These are phyloP conservation scores for Mucor circinelloides DNA, from an alignment of 371 early-diverging fungal genomes.

Conservation along the genomic window DNA sequence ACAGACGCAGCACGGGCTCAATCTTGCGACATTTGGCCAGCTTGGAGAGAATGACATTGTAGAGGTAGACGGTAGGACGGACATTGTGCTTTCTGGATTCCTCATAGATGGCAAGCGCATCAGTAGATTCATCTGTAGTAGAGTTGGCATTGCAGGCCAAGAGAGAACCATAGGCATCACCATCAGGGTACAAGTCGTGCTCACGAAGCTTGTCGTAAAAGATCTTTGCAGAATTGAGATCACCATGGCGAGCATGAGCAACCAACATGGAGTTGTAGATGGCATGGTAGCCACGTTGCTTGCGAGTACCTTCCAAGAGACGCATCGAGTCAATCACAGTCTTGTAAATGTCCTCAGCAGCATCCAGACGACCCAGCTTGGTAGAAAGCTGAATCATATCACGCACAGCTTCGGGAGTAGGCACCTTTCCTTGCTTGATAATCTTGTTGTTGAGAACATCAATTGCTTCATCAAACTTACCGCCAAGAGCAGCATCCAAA, in stretches of 20 bases:
- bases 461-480: slow-evolving; percentile 31
- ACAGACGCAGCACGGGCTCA: slow-evolving; percentile 50
- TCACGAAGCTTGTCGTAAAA: slow-evolving; percentile 54
- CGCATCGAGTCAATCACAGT: slow-evolving; percentile 22
- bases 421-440: slow-evolving; percentile 30
- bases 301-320: slow-evolving; percentile 12
- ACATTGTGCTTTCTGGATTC: slow-evolving; percentile 58
- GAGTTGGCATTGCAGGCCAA: slow-evolving; percentile 48
- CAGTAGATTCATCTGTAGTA: slow-evolving; percentile 57
- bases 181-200: slow-evolving; percentile 35
- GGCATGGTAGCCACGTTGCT: slow-evolving; percentile 20
- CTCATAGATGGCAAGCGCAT: slow-evolving; percentile 58
- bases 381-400: slow-evolving; percentile 43
- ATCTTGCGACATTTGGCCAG: slow-evolving; percentile 60
- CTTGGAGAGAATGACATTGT: slow-evolving; percentile 65
- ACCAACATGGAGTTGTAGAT: slow-evolving; percentile 58
- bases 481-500: slow-evolving; percentile 29
- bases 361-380: slow-evolving; percentile 24
- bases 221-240: slow-evolving; percentile 43
- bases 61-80: slow-evolving; percentile 61
- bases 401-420: slow-evolving; percentile 45
- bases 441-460: slow-evolving; percentile 32
- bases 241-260: slow-evolving; percentile 50
- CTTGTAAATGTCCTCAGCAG: slow-evolving; percentile 35
- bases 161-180: slow-evolving; percentile 53